Evolutionary conservation across 179 eudicot species (phyloP).

Genomic region (Monotropa hypopitys): DNA sequence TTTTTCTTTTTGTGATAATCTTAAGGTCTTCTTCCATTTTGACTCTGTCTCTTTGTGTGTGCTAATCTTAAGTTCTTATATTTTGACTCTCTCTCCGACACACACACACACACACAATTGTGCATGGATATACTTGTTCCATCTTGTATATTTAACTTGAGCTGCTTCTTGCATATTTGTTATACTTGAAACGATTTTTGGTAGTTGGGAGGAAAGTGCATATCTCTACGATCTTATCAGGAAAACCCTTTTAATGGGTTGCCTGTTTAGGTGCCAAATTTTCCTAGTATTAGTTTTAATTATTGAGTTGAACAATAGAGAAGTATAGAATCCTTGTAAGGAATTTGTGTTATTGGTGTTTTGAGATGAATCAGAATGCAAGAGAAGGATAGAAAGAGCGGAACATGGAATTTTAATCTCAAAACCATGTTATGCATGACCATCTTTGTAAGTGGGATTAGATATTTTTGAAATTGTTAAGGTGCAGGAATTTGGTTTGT

Average conservation of each 20-base stretch:
- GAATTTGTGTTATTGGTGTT: neutral
- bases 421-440: neutral
- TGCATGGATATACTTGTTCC: neutral
- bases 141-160: neutral
- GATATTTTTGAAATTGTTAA: neutral
- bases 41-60: neutral
- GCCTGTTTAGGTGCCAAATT: neutral
- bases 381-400: neutral
- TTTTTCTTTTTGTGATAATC: neutral
- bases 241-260: neutral
- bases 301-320: neutral
- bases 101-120: neutral
- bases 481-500: neutral
- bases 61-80: too few relatives aligned
- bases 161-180: constrained; percentile 1
- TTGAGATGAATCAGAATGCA: neutral
- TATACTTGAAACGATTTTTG: neutral
- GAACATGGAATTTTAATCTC: neutral
- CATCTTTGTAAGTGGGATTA: neutral
- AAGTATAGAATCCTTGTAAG: neutral
- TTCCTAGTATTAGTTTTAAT: neutral
- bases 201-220: neutral
- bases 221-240: neutral
- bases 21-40: neutral
- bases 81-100: neutral